Evolutionary conservation across 2,329 filamentous ascomycete species (phyloP).

Genomic region (Amphichorda felina): DNA sequence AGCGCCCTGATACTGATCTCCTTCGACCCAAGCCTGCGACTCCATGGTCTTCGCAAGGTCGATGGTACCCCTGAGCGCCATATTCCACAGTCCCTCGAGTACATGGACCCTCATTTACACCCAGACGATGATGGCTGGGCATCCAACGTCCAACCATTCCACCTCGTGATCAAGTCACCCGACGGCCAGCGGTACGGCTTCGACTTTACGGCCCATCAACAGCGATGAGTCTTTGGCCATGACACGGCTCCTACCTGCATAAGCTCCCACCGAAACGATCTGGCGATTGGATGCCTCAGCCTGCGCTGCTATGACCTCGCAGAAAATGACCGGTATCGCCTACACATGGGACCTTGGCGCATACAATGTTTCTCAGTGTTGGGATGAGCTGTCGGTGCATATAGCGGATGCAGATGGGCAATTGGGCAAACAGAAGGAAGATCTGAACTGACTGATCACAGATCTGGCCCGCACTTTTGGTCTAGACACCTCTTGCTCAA

Average conservation of each 20-base stretch:
- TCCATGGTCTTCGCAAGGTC: constrained; percentile 5
- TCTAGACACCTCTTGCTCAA: too few species aligned
- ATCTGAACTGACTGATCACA: too few species aligned
- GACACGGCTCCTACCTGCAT: too few species aligned
- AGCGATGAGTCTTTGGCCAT: background rate
- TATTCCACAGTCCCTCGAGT: background rate
- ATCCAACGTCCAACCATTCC: background rate
- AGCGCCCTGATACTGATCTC: constrained; percentile 12
- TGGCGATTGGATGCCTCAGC: background rate
- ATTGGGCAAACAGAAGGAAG: too few species aligned
- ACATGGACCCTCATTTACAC: background rate
- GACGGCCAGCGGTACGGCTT: background rate
- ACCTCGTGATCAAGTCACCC: background rate
- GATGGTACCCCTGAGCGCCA: background rate
- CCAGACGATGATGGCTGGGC: background rate
- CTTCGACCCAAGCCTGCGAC: constrained; percentile 15
- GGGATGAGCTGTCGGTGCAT: too few species aligned
- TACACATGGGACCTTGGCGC: too few species aligned
- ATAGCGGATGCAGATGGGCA: too few species aligned
- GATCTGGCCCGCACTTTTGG: too few species aligned
- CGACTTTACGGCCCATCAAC: background rate
- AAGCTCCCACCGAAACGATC: too few species aligned
- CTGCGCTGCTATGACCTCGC: too few species aligned
- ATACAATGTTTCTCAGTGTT: too few species aligned
- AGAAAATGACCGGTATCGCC: too few species aligned